Evolutionary conservation across 805 yeast species (phyloP), one percentile per base, ranked within the genome.

Genomic region (Kluyveromyces wickerhamii): DNA sequence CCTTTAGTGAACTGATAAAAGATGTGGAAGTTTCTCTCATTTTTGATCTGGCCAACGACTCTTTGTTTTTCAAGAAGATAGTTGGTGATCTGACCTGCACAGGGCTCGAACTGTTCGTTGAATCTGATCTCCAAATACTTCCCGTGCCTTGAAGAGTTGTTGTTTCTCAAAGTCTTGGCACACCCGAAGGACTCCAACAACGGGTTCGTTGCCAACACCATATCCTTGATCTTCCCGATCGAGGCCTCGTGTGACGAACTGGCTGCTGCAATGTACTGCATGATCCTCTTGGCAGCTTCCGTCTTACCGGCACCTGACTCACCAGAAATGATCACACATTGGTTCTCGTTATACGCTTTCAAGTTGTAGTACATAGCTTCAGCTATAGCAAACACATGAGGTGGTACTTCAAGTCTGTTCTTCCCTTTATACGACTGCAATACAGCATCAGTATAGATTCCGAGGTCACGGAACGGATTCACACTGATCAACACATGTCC

Each of bases 251-350:
- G 69, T 6, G 76, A 62, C 11, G 76, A 69, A 2, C 92, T 79
- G 3, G 87, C 95, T 16, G 88, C 77, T 23, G 96, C 87, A 47
- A 89, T 81, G 57, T 89, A 89, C 62, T 89, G 96, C 97, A 89
- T 89, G 60, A 89, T 88, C 57, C 94, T 77, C 66, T 89, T 89
- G 27, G 97, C 96, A 15, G 96, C 96, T 63, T 89, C 97, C 4
- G 97, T 89, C 56, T 89, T 89, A 33, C 97, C 97, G 4, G 97
- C 97, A 42, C 97, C 97, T 1, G 95, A 84, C 59, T 89, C 97
- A 38, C 97, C 97, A 3, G 95, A 84, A 46, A 92, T 92, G 49
- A 92, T 92, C 15, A 92, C 97, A 71, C 97, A 89, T 59, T 92
- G 98, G 54, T 78, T 86, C 50, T 92, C 97, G 39, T 82, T 76